A percentile compares a stretch with the other conserved stretches of the same genome.
Conservation (phyloP, 2,329 filamentous ascomycete genomes). For the Mollisia scopiformis region DNA sequence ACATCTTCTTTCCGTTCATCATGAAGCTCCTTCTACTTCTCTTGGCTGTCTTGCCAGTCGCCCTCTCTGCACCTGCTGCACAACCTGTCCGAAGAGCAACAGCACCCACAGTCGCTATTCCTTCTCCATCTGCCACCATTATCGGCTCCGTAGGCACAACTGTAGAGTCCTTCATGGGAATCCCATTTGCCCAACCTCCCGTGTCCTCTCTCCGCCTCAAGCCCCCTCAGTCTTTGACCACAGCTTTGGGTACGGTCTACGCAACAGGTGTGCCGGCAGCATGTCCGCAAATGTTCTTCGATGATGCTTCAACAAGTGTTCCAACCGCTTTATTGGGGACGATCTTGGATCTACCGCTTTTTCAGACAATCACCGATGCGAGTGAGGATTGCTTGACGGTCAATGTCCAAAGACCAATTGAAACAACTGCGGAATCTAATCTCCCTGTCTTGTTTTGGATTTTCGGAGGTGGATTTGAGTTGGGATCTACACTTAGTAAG, state of each 20-base stretch:
- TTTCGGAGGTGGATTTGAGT: slow-evolving; percentile 66
- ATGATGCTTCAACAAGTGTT: slow-evolving; percentile 36
- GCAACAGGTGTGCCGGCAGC: slow-evolving; percentile 61
- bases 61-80: slow-evolving; percentile 10
- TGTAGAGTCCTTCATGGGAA: slow-evolving; percentile 73
- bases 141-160: slow-evolving; percentile 19
- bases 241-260: slow-evolving; percentile 59
- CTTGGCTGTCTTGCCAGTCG: slow-evolving; percentile 11
- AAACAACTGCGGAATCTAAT: slow-evolving; percentile 55
- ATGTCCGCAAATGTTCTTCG: slow-evolving; percentile 73
- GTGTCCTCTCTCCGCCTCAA: slow-evolving; percentile 66
- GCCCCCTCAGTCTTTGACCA: slow-evolving; percentile 63
- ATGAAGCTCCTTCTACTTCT: slow-evolving; percentile 19
- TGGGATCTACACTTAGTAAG: slow-evolving; percentile 50
- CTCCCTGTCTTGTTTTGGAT: slow-evolving; percentile 73
- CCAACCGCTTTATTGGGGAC: slow-evolving; percentile 47
- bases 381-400: slow-evolving; percentile 67
- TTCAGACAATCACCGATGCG: slow-evolving; percentile 55
- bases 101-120: slow-evolving; percentile 25
- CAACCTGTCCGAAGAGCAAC: slow-evolving; percentile 7
- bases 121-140: slow-evolving; percentile 27
- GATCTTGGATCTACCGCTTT: slow-evolving; percentile 55
- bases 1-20: background rate
- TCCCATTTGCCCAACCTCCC: slow-evolving; percentile 74
- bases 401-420: slow-evolving; percentile 59